These are phyloP conservation scores for Penium margaritaceum DNA, from an alignment of 139 green algal species.

Conservation along the genomic window DNA sequence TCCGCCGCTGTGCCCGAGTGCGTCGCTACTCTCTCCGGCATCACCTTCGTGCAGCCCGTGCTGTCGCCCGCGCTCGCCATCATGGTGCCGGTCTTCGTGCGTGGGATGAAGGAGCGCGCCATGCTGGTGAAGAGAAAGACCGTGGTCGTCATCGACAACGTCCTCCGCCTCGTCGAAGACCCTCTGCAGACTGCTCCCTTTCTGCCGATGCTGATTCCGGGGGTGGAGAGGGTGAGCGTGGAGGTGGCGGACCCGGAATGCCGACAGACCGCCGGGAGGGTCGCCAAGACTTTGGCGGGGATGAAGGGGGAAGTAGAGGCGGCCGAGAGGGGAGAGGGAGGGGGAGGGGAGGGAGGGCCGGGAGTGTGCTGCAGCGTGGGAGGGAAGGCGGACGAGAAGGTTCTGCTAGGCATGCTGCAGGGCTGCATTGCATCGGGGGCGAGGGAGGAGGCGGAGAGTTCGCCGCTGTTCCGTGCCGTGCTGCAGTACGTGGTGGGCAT, in stretches of 20 bases:
- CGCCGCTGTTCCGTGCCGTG: background rate
- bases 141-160: constrained; percentile 53
- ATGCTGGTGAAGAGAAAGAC: constrained; percentile 45
- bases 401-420: constrained; percentile 12
- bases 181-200: constrained; percentile 45
- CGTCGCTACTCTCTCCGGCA: constrained; percentile 48
- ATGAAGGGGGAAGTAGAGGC: constrained; percentile 29
- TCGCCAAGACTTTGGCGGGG: constrained; percentile 23
- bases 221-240: constrained; percentile 39
- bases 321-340: no score
- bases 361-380: no score
- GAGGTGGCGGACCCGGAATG: constrained; percentile 51
- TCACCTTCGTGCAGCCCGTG: constrained; percentile 51
- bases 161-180: constrained; percentile 50
- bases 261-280: constrained; percentile 42
- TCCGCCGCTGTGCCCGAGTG: constrained; percentile 39
- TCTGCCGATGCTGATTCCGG: constrained; percentile 43
- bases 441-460: constrained; percentile 24
- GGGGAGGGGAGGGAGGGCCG: no score
- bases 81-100: constrained; percentile 47
- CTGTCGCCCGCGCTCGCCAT: constrained; percentile 41
- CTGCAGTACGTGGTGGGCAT: constrained; percentile 30
- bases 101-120: constrained; percentile 41
- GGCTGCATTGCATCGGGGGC: constrained; percentile 13
- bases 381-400: constrained; percentile 10